A percentile compares a stretch with the other conserved stretches of the same genome.
Evolutionary conservation across 225 moss, liverwort and hornwort genomes (phyloP).

Genomic region (Sphagnum contortum): DNA sequence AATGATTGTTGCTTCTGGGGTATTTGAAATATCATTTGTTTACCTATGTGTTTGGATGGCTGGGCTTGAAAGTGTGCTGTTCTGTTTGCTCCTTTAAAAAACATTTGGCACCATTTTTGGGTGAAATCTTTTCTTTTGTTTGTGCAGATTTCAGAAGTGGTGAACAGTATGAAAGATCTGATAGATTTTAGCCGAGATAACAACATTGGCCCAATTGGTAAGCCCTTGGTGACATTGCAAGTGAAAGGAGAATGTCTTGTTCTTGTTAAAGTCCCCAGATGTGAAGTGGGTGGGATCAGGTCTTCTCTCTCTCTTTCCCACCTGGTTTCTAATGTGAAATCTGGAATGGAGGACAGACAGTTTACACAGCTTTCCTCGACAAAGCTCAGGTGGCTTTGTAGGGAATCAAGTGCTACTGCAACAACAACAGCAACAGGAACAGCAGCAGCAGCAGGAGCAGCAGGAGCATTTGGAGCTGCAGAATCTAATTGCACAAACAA

Average conservation of each 20-base stretch:
- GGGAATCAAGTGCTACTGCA: not conserved
- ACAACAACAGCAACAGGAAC: conserved; percentile 49
- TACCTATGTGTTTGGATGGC: too few relatives aligned
- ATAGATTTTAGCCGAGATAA: conserved; percentile 98
- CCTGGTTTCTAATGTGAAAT: not conserved
- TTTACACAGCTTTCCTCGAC: conserved; percentile 52
- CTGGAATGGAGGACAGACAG: conserved; percentile 24
- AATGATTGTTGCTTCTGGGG: not conserved
- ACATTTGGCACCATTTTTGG: too few relatives aligned
- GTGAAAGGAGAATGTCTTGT: too few relatives aligned
- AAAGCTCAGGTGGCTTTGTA: conserved; percentile 3
- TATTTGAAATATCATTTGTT: too few relatives aligned
- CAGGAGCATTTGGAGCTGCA: conserved; percentile 74
- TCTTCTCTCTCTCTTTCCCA: too few relatives aligned
- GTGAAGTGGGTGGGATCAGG: too few relatives aligned
- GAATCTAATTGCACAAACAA: conserved; percentile 56
- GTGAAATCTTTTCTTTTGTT: not conserved
- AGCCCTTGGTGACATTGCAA: not conserved
- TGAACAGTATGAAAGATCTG: conserved; percentile 99
- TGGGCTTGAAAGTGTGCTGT: too few relatives aligned
- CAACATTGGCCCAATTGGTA: conserved; percentile 83
- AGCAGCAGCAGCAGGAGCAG: conserved; percentile 34
- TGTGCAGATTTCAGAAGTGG: conserved; percentile 96
- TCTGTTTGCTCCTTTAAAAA: not conserved
- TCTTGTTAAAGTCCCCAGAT: too few relatives aligned